Evolutionary conservation across 192 early-diverging fungal genomes (phyloP), one percentile per base, ranked within the genome.

Genomic region (Umbelopsis sp.): DNA sequence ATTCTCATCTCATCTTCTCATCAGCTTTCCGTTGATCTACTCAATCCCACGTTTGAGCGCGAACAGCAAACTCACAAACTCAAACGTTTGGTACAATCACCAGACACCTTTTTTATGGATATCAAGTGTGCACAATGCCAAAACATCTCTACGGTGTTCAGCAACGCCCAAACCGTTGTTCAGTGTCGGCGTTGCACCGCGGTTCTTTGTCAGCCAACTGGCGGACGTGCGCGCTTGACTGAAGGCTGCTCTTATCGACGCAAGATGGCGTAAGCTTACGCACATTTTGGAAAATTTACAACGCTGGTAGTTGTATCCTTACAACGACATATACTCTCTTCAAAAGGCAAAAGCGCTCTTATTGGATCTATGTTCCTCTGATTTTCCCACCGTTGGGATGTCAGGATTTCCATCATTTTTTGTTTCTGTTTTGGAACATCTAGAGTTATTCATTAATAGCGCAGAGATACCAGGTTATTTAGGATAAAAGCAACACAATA

Each of bases 91-190:
- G 95, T 97, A 80, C 95, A 95, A 87, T 90, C 88, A 83, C 94
- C 94, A 74, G 93, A 97, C 91, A 95, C 95, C 48, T 97, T 91
- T 91, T 97, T 97, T 83, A 97, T 97, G 94, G 95, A 97, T 75
- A 94, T 97, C 67, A 96, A 96, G 87, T 96, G 94, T 90, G 85
- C 92, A 49, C 37, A 41, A 41, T 85, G 93, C 89, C 86, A 89
- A 77, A 79, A 87, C 72, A 94, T 96, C 83, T 93, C 93, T 80
- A 91, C 92, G 71, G 90, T 96, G 74, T 96, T 96, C 86, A 89
- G 87, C 77, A 93, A 96, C 85, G 93, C 93, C 71, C 92, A 94
- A 78, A 92, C 93, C 65, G 94, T 96, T 61, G 93, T 95, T 69
- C 73, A 91, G 49, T 96, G 94, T 88, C 76, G 82, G 66, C 86